Base-by-base conservation (phyloP, 345 rosid species). In the Camelina hispida region DNA sequence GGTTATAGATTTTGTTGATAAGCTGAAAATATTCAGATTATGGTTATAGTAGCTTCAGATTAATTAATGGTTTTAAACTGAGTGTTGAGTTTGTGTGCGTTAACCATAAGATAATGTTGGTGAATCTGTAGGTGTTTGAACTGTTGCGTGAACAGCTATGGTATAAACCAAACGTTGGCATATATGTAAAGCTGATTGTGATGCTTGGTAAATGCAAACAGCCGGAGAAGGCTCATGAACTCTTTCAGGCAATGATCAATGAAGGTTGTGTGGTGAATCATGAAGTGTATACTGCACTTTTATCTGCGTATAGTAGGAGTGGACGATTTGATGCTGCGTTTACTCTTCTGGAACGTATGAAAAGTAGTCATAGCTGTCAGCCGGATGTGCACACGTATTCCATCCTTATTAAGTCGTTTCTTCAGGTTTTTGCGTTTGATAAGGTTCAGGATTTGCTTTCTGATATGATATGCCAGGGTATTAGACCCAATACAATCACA, bases 171-270 rank as follows among this genome's bases (percentile, higher is more conserved):
- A 84, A 83, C 72, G 11, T 89, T 62, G 90, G 85, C 47, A 73
- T 87, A 55, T 94, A 91, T 64, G 79, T 94, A 22, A 89, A 88
- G 84, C 83, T 94, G 22, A 86, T 94, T 59, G 90, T 91, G 64
- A 88, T 91, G 98, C 93, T 94, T 37, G 95, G 97, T 6, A 91
- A 91, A 85, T 94, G 97, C 79, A 91, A 86, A 80, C 95, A 89
- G 77, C 89, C 98, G 6, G 87, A 84, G 12, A 94, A 88, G 74
- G 98, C 98, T 10, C 85, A 74, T 66, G 87, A 83, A 47, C 90
- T 94, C 53, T 91, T 91, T 81, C 86, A 83, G 51, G 88, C 68
- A 53, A 91, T 94, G 96, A 62, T 87, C 34, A 80, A 73, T 65
- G 97, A 94, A 80, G 97, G 91, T 7, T 93, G 96, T 79, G 78